These are phyloP conservation scores for Claviceps pazoutovae DNA, from an alignment of 2,329 filamentous ascomycete genomes.

Conservation along the genomic window DNA sequence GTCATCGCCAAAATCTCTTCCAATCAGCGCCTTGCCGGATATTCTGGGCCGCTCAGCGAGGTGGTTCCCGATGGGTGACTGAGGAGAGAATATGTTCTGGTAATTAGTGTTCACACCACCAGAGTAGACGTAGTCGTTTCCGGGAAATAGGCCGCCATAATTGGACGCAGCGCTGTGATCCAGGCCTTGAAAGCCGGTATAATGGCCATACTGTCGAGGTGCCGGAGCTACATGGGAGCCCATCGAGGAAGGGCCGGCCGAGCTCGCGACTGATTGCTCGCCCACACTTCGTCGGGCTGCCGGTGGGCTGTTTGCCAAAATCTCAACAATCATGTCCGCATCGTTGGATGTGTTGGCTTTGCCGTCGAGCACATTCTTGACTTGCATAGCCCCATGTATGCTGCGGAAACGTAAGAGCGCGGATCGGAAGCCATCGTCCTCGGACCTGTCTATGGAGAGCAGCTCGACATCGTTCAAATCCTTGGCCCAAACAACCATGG, in stretches of 20 bases:
- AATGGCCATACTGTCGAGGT: conserved; percentile 42
- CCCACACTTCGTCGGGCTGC: conserved; percentile 14
- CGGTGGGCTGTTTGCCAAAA: conserved; percentile 31
- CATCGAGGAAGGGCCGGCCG: conserved; percentile 25
- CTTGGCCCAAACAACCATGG: conserved; percentile 46
- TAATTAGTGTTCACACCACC: conserved; percentile 42
- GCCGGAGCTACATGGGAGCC: conserved; percentile 26
- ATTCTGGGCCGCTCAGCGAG: conserved; percentile 46
- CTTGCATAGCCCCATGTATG: conserved; percentile 38
- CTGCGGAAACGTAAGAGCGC: conserved; percentile 41
- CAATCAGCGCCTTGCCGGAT: conserved; percentile 59
- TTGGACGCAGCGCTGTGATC: conserved; percentile 47
- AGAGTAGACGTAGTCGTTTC: conserved; percentile 45
- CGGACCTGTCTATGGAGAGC: conserved; percentile 32
- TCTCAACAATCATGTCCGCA: conserved; percentile 42
- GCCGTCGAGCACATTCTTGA: conserved; percentile 43
- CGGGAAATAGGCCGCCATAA: conserved; percentile 35
- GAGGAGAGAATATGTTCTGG: conserved; percentile 55
- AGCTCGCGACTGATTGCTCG: conserved; percentile 11
- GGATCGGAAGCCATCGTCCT: conserved; percentile 35
- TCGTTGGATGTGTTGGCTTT: conserved; percentile 37
- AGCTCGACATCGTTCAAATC: conserved; percentile 39
- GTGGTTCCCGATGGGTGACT: conserved; percentile 59
- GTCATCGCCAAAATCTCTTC: conserved; percentile 47
- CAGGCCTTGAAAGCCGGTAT: conserved; percentile 47